Evolutionary conservation across 176 grass and related monocot genomes (phyloP).

Genomic region (Carex scoparia): DNA sequence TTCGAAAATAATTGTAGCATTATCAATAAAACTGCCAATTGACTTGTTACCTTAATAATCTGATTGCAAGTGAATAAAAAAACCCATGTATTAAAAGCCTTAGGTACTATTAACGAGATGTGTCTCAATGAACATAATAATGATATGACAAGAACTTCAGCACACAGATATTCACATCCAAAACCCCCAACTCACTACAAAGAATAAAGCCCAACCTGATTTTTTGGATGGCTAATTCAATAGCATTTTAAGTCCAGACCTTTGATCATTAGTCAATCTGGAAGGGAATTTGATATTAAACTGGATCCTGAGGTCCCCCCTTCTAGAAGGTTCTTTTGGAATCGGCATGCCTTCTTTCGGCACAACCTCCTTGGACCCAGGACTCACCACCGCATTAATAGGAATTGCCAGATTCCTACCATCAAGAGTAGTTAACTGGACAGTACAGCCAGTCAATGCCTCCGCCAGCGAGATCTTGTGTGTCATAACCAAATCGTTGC

Average conservation of each 20-base stretch:
- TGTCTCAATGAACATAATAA: not conserved
- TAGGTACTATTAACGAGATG: too few species aligned
- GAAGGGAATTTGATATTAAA: slow-evolving; percentile 77
- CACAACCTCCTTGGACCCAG: slow-evolving; percentile 67
- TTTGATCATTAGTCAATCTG: slow-evolving; percentile 65
- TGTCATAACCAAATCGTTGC: slow-evolving; percentile 71
- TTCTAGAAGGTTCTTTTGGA: slow-evolving; percentile 51
- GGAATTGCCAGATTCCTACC: slow-evolving; percentile 46
- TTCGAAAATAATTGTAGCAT: too few species aligned
- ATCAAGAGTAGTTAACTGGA: slow-evolving; percentile 44
- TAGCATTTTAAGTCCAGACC: slow-evolving; percentile 59
- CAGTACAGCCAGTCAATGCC: slow-evolving; percentile 63
- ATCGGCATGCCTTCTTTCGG: slow-evolving; percentile 69
- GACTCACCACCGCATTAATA: slow-evolving; percentile 58
- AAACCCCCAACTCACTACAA: not conserved
- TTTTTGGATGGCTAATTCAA: slow-evolving; percentile 36
- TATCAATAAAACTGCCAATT: too few species aligned
- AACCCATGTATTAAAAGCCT: too few species aligned
- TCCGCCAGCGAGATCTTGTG: slow-evolving; percentile 74
- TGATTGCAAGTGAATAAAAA: too few species aligned
- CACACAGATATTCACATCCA: not conserved
- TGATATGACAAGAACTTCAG: not conserved
- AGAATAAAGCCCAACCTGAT: not conserved
- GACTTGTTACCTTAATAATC: too few species aligned
- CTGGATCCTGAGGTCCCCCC: slow-evolving; percentile 69